Percentiles rank a stretch among this genome's conserved stretches.
These are phyloP conservation scores for Phytophthora litchii DNA, from an alignment of 352 stramenopile species.

Conservation along the genomic window DNA sequence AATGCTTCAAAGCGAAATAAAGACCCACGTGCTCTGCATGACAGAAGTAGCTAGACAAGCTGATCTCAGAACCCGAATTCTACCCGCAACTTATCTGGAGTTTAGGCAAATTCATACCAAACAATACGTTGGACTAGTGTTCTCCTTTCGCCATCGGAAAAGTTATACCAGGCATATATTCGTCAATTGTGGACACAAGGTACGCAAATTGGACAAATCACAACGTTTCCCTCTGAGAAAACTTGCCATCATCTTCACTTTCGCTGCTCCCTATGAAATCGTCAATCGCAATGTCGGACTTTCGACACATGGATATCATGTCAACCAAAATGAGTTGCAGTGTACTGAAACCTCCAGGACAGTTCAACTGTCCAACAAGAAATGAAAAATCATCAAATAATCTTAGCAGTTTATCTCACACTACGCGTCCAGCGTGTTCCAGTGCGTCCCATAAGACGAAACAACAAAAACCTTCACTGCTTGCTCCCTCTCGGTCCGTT, in stretches of 20 bases:
- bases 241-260: neutral
- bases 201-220: too few relatives aligned
- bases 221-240: neutral
- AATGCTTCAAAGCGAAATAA: too few relatives aligned
- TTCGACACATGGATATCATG: neutral
- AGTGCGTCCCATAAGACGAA: slow-evolving; percentile 21
- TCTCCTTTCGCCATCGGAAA: too few relatives aligned
- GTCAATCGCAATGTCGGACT: neutral
- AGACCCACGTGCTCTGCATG: too few relatives aligned
- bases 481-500: slow-evolving; percentile 29
- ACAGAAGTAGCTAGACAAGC: too few relatives aligned
- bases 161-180: too few relatives aligned
- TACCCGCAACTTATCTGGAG: too few relatives aligned
- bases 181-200: too few relatives aligned
- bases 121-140: too few relatives aligned
- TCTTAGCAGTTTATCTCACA: slow-evolving; percentile 31
- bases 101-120: too few relatives aligned
- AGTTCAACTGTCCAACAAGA: neutral
- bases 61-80: too few relatives aligned
- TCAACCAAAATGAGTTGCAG: slow-evolving; percentile 4
- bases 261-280: neutral
- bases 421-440: slow-evolving; percentile 16
- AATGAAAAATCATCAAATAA: slow-evolving; percentile 26
- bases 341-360: neutral
- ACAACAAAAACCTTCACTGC: slow-evolving; percentile 21